A percentile compares a stretch with the other conserved stretches of the same genome.
These are phyloP conservation scores for Ganoderma meredithae DNA, from an alignment of 1,284 basidiomycete species.

Conservation along the genomic window DNA sequence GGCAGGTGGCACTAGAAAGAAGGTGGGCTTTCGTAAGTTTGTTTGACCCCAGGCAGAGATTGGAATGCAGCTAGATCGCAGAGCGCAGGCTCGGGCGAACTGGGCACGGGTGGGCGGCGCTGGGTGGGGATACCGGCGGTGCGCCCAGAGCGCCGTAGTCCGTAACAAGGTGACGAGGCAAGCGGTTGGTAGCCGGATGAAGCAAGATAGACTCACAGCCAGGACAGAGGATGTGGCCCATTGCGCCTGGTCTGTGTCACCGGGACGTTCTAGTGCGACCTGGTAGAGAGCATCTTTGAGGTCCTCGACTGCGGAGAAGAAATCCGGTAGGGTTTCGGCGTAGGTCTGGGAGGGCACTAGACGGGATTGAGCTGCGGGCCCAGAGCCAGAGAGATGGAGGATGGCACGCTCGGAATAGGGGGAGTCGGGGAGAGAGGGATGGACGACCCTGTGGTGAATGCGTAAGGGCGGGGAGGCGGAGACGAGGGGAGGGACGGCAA, in stretches of 20 bases:
- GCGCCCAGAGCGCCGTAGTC: slow-evolving; percentile 18
- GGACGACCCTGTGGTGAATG: slow-evolving; percentile 49
- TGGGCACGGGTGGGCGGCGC: slow-evolving; percentile 14
- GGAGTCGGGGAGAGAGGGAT: slow-evolving; percentile 45
- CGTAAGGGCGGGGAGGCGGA: slow-evolving; percentile 34
- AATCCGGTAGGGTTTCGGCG: slow-evolving; percentile 39
- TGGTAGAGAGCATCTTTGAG: slow-evolving; percentile 67
- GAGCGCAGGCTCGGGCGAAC: slow-evolving; percentile 14
- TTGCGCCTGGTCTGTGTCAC: slow-evolving; percentile 50
- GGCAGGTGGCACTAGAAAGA: slow-evolving; percentile 65
- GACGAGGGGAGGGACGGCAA: slow-evolving; percentile 29
- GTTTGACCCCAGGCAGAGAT: slow-evolving; percentile 11
- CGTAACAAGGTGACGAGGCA: slow-evolving; percentile 2
- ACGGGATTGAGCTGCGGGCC: slow-evolving; percentile 26
- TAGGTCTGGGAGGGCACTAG: slow-evolving; percentile 50
- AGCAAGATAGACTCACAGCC: slow-evolving; percentile 58
- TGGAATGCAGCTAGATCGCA: slow-evolving; percentile 10
- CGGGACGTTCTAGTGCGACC: slow-evolving; percentile 69
- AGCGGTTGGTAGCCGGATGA: slow-evolving; percentile 8
- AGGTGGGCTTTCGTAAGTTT: slow-evolving; percentile 23
- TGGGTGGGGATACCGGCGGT: slow-evolving; percentile 15
- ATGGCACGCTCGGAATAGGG: slow-evolving; percentile 45
- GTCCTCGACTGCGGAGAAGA: slow-evolving; percentile 23
- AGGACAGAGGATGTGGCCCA: slow-evolving; percentile 79
- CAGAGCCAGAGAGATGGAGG: slow-evolving; percentile 42